Base-by-base conservation (phyloP, 306 rosid genomes). In the Lathyrus tuberosus region DNA sequence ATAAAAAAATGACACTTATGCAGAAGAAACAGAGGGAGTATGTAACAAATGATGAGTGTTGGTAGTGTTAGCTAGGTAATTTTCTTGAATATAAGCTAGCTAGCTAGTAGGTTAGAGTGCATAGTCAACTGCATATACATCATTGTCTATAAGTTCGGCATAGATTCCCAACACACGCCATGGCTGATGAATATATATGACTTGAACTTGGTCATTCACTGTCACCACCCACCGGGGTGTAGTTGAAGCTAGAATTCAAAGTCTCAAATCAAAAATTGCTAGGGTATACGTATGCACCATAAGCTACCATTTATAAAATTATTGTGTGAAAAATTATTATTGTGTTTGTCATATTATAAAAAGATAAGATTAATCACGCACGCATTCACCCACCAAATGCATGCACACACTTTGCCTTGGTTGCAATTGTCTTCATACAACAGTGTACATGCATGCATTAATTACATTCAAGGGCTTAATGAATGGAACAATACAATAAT, bases 151-250 rank as follows among this genome's bases (percentile, higher is more conserved):
- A 42, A 16, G 62, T 56, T 56, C 26, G 62, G 62, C 62, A 56
- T 26, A 56, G 62, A 56, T 56, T 56, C 62, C 62, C 18, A 56
- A 26, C 62, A 56, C 30, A 12, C n/a, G 44, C 57, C 51, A 60
- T 26, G 12, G 64, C 69, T 44, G 30, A 11, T n/a, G 10, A 14
- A 10, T 47, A 8, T 5, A 47, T 41, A 67, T 67, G 46, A 73
- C 63, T 2, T 73, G 83, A 79, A 79, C 79, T 73, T 79, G 67
- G 83, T 61, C 79, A 64, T 42, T 61, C 44, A 15, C 54, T 3
- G 62, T 78, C 78, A 79, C 71, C 41, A 76, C 49, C 72, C 58
- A 69, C 81, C 77, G 4, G 58, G 41, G 37, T 33, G 41, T 56
- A 15, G 49, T 60, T 48, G 40, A 62, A 40, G 70, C 64, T 48